Conservation (phyloP, 2,329 filamentous ascomycete species). For the Arthrobotrys megalospora region DNA sequence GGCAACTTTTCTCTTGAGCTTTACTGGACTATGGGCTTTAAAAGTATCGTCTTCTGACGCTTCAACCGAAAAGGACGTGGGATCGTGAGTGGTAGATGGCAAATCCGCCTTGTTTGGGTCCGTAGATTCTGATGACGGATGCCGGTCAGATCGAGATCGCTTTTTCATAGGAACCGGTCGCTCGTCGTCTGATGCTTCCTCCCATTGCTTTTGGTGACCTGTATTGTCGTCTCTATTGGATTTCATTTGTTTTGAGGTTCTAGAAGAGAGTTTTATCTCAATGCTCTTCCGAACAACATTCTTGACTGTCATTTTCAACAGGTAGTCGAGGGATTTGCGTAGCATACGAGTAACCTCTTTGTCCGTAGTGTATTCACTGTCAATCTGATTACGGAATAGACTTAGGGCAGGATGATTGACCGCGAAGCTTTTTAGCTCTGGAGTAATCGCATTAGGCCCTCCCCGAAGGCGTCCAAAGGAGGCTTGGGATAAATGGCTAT, state of each 20-base stretch:
- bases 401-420: constrained; percentile 23
- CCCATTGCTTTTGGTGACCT: too few relatives aligned
- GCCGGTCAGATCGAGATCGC: too few relatives aligned
- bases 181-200: too few relatives aligned
- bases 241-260: not conserved
- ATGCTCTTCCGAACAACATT: constrained; percentile 2
- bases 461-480: constrained; percentile 6
- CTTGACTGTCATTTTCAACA: not conserved
- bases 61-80: too few relatives aligned
- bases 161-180: too few relatives aligned
- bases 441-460: not conserved
- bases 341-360: constrained; percentile 10
- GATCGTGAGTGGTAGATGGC: too few relatives aligned
- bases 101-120: too few relatives aligned
- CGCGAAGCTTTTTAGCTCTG: constrained; percentile 26
- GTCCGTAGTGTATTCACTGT: constrained; percentile 25
- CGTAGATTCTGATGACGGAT: too few relatives aligned
- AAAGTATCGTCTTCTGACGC: too few relatives aligned
- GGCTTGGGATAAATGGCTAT: not conserved
- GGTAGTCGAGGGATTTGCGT: constrained; percentile 15
- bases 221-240: not conserved
- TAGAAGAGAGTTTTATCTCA: not conserved
- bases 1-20: too few relatives aligned
- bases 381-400: constrained; percentile 18
- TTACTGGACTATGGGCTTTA: too few relatives aligned